A percentile compares a stretch with the other conserved stretches of the same genome.
Evolutionary conservation across 192 early-diverging fungal species (phyloP).

Genomic region (Umbelopsis sp.): DNA sequence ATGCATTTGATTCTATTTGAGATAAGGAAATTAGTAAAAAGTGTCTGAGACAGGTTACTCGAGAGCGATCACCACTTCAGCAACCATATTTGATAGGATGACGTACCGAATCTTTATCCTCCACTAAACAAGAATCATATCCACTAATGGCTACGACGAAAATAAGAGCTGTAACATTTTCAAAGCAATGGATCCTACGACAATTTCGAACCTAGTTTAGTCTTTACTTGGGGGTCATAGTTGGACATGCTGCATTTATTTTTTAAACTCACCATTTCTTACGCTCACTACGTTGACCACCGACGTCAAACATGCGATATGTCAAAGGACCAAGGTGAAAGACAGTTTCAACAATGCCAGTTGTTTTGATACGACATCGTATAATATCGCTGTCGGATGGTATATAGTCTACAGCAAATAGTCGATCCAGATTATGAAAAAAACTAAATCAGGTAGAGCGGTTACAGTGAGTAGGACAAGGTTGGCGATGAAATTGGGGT

Average conservation of each 20-base stretch:
- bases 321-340: conserved; percentile 56
- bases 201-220: not conserved
- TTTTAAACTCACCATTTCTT: conserved; percentile 9
- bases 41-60: too few relatives aligned
- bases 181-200: conserved; percentile 49
- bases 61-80: too few relatives aligned
- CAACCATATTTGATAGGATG: not conserved
- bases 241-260: not conserved
- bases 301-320: conserved; percentile 94
- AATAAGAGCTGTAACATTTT: conserved; percentile 56
- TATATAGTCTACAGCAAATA: conserved; percentile 47
- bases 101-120: conserved; percentile 35
- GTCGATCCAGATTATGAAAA: conserved; percentile 50
- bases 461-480: not conserved
- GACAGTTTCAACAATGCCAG: conserved; percentile 61
- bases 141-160: conserved; percentile 63
- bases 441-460: conserved; percentile 41
- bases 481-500: not conserved
- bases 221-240: not conserved
- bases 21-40: too few relatives aligned
- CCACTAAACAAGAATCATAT: conserved; percentile 60
- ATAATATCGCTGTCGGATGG: conserved; percentile 63
- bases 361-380: conserved; percentile 63
- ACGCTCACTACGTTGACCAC: conserved; percentile 95
- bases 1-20: conserved; percentile 49